Percentiles rank a stretch among this genome's conserved stretches.
These are phyloP conservation scores for Nakaseomyces glabratus DNA, from an alignment of 1,139 yeast species.

Conservation along the genomic window DNA sequence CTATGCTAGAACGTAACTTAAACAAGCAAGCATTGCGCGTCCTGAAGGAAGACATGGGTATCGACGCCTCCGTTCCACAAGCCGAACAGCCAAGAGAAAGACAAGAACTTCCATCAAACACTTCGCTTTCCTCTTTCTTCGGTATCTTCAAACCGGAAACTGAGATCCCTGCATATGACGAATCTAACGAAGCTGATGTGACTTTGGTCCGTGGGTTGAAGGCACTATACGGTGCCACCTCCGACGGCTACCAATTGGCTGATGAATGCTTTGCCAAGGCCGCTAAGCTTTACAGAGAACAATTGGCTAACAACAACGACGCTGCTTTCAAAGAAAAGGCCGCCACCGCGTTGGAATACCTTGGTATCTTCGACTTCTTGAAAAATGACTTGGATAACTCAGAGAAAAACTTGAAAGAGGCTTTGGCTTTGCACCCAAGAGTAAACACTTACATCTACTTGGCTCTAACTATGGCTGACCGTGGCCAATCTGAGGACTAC, in stretches of 20 bases:
- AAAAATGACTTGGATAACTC: constrained; percentile 59
- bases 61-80: constrained; percentile 29
- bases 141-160: constrained; percentile 40
- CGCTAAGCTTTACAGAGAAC: constrained; percentile 42
- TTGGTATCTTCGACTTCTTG: constrained; percentile 72
- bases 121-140: constrained; percentile 74
- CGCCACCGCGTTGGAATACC: constrained; percentile 70
- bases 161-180: constrained; percentile 29
- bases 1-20: constrained; percentile 76
- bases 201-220: constrained; percentile 60
- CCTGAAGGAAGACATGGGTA: constrained; percentile 49
- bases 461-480: constrained; percentile 76
- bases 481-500: constrained; percentile 57
- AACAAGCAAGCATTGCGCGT: constrained; percentile 60
- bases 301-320: constrained; percentile 28
- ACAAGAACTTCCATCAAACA: constrained; percentile 68
- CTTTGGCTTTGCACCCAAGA: constrained; percentile 62
- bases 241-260: constrained; percentile 66
- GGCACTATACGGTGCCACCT: constrained; percentile 51
- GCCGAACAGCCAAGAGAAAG: not conserved
- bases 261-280: constrained; percentile 62
- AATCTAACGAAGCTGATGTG: constrained; percentile 42
- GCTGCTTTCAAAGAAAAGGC: constrained; percentile 34
- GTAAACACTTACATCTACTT: constrained; percentile 72
- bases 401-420: constrained; percentile 48